Conservation (phyloP, 305 asterid species). For the Fraxinus nigra region DNA sequence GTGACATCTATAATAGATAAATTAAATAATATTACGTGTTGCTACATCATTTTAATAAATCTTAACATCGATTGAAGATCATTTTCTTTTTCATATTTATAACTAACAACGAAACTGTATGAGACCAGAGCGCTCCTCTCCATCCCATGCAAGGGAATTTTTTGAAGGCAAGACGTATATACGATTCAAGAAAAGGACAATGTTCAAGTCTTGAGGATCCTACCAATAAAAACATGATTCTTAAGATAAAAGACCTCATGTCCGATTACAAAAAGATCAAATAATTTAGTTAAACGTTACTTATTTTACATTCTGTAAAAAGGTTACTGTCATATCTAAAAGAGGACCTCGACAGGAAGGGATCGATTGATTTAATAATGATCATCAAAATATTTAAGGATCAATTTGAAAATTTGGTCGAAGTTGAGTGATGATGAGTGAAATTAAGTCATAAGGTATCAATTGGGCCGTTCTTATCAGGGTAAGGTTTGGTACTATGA, state of each 20-base stretch:
- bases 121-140: not conserved
- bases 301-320: not conserved
- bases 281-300: not conserved
- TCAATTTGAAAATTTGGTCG: not conserved
- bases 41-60: not conserved
- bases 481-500: constrained; percentile 33
- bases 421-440: not conserved
- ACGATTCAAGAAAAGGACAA: not conserved
- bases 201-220: not conserved
- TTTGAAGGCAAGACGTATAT: not conserved
- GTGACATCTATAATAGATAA: not conserved
- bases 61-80: not conserved
- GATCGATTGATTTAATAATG: not conserved
- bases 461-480: constrained; percentile 55
- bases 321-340: not conserved
- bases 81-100: not conserved
- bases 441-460: not conserved
- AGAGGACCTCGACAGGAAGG: not conserved
- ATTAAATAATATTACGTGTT: not conserved
- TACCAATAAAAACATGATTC: not conserved
- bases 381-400: not conserved
- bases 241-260: not conserved
- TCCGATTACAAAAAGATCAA: not conserved
- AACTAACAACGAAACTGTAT: not conserved
- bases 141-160: not conserved